Conservation (phyloP, 257 asterid genomes). For the Thymus quinquecostatus region DNA sequence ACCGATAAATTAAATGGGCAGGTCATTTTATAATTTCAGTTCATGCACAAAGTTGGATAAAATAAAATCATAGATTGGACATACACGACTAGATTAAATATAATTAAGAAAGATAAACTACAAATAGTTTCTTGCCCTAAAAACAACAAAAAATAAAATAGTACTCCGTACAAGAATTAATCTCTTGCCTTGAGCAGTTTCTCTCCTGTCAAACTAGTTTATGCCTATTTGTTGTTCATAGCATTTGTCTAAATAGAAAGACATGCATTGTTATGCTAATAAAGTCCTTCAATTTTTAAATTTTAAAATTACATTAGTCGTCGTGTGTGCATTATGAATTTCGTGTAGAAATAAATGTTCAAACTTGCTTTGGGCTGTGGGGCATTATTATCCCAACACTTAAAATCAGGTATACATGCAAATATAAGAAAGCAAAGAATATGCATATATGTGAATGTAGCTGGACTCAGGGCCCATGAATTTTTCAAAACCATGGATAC, state of each 20-base stretch:
- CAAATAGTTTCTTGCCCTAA: not conserved
- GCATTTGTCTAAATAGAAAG: not conserved
- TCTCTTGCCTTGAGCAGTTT: not conserved
- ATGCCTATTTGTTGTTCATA: not conserved
- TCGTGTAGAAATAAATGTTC: not conserved
- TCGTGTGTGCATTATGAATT: not conserved
- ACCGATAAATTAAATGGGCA: not conserved
- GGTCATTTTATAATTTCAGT: not conserved
- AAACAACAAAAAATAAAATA: not conserved
- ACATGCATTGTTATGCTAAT: not conserved
- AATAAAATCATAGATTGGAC: not conserved
- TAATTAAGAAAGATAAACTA: not conserved
- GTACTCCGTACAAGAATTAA: not conserved
- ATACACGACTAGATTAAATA: not conserved
- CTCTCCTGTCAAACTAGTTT: not conserved
- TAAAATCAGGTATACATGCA: not conserved
- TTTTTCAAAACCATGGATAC: not conserved
- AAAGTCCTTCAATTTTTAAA: not conserved
- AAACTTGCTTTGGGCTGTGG: slow-evolving; percentile 7
- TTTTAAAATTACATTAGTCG: not conserved
- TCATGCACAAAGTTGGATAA: not conserved
- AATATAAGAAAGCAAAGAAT: not conserved
- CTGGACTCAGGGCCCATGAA: slow-evolving; percentile 7
- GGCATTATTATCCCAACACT: not conserved
- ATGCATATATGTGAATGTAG: not conserved